Conservation (phyloP, 192 early-diverging fungal genomes). For the Glomus cerebriforme region DNA sequence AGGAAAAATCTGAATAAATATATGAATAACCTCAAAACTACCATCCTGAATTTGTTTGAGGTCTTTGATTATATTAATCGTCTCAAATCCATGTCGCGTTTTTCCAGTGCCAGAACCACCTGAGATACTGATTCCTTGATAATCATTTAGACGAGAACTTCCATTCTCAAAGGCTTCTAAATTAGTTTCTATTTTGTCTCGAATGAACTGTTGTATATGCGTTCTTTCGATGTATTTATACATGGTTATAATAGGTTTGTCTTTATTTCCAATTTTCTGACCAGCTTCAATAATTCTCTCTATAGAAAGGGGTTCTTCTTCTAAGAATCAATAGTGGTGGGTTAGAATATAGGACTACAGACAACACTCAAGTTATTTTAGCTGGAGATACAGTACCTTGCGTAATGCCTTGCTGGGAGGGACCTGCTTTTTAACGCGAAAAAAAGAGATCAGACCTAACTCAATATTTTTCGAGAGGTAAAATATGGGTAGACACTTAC, state of each 20-base stretch:
- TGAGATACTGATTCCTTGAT: not conserved
- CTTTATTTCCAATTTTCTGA: too few species aligned
- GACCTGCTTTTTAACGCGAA: too few species aligned
- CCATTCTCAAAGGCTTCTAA: not conserved
- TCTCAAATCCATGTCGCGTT: slow-evolving; percentile 6
- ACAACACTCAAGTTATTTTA: slow-evolving; percentile 11
- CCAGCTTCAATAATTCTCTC: too few species aligned
- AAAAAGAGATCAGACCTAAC: too few species aligned
- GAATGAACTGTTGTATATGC: not conserved
- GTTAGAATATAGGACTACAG: not conserved
- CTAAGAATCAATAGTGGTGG: not conserved
- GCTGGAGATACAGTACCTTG: not conserved
- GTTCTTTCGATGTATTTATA: not conserved
- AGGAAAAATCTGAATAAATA: too few species aligned
- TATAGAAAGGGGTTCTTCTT: too few species aligned
- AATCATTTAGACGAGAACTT: slow-evolving; percentile 1
- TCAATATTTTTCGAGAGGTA: too few species aligned
- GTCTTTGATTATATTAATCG: not conserved
- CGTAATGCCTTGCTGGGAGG: too few species aligned
- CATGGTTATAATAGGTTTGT: too few species aligned
- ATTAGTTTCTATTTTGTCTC: not conserved
- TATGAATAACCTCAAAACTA: not conserved
- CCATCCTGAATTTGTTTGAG: not conserved
- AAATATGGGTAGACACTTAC: too few species aligned
- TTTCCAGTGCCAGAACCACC: not conserved